Percentiles rank a stretch among this genome's conserved stretches.
phyloP scores from a whole-genome alignment of 2,329 filamentous ascomycete species.

The Botrytis hyacinthi region DNA sequence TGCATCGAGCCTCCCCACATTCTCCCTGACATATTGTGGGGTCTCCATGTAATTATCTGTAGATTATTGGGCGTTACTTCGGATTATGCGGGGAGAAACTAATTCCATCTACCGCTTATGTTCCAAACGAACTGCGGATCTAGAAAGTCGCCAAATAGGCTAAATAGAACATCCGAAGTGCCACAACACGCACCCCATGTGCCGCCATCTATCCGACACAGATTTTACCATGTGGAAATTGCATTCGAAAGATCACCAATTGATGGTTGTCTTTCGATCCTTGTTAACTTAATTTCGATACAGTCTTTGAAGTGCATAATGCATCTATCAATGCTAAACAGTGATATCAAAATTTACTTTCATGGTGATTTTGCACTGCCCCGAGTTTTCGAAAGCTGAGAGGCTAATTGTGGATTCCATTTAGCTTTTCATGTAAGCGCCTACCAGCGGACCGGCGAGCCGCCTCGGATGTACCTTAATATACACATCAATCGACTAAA shows the following conservation, averaged over 20 bases:
- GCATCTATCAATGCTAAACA: not conserved
- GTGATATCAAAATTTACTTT: not conserved
- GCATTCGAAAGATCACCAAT: not conserved
- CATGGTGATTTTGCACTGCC: not conserved
- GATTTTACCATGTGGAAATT: conserved; percentile 6
- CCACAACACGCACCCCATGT: not conserved
- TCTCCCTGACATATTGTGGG: conserved; percentile 14
- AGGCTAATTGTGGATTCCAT: not conserved
- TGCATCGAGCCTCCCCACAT: conserved; percentile 7
- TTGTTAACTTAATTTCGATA: not conserved
- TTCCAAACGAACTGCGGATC: not conserved
- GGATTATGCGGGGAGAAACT: conserved; percentile 27
- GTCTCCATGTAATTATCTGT: not conserved
- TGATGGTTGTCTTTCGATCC: not conserved
- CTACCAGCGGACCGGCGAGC: conserved; percentile 8
- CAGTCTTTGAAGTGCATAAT: not conserved
- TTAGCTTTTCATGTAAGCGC: conserved; percentile 2
- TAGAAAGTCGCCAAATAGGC: conserved; percentile 7
- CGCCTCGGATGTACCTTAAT: not conserved
- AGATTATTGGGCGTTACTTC: not conserved
- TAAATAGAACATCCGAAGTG: conserved; percentile 13
- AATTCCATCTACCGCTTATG: conserved; percentile 23
- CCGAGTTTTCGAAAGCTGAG: not conserved
- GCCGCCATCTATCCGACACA: not conserved
- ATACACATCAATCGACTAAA: not conserved